Evolutionary conservation across 148 eudicot species (phyloP), one percentile per base, ranked within the genome.

Genomic region (Cornus florida): DNA sequence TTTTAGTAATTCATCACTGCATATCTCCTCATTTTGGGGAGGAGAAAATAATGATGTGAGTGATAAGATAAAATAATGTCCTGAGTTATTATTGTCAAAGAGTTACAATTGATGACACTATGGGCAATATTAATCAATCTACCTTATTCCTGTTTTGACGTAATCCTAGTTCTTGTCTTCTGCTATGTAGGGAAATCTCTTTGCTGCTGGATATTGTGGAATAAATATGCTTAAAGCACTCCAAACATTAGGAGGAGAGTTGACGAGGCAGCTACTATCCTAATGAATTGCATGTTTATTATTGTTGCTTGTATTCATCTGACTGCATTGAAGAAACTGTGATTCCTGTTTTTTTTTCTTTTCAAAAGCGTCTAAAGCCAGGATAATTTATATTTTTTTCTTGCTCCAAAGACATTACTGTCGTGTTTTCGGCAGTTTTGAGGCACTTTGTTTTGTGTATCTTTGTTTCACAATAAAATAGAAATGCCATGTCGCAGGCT

Each of bases 171-270:
- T n/a, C 65, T 17, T 69, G 13, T 68, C 28, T 68, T 69, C 43
- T 77, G 31, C 43, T n/a, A 20, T 69, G 79, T 50, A 77, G 79
- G 79, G 17, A 69, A 69, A 32, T n/a, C 17, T 67, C 56, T 24
- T 77, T 41, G 70, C 46, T 77, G 73, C 73, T 67, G 62, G 28
- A 17, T 31, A 28, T 8, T 60, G 72, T 67, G 57, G 62, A 76
- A 76, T 76, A 76, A 46, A 67, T 28, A 43, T 17, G 72, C 31
- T 59, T 60, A 32, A 28, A 76, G 59, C 20, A 43, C 35, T 46
- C 41, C 41, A 48, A 76, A 31, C 62, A 67, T 67, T 66, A 65
- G 77, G 23, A 39, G 56, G 9, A 62, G 66, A 62, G 66, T 17
- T 22, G 32, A 67, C 72, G 16, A 38, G 22, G 79, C 71, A 28